Conservation (phyloP, 2,329 filamentous ascomycete genomes). For the Colletotrichum magnum region DNA sequence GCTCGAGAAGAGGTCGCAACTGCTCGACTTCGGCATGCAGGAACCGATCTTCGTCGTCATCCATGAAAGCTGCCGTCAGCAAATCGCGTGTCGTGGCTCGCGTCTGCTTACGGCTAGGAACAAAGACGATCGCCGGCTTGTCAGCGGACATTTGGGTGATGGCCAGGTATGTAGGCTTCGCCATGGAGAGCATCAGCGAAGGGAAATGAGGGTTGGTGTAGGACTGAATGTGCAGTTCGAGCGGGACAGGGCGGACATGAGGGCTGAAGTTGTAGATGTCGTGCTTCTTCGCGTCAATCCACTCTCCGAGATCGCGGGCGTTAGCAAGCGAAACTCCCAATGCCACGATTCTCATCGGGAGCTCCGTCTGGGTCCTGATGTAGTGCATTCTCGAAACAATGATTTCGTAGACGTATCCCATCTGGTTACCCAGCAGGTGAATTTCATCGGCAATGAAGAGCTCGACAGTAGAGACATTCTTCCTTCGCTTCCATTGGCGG, state of each 20-base stretch:
- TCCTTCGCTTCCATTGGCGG: conserved; percentile 94
- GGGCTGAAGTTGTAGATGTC: conserved; percentile 99
- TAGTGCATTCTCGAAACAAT: conserved; percentile 99
- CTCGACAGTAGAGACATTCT: conserved; percentile 92
- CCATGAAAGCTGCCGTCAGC: conserved; percentile 86
- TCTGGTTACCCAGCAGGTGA: conserved; percentile 89
- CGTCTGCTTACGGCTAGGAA: conserved; percentile 94
- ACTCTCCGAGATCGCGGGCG: conserved; percentile 93
- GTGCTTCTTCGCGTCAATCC: conserved; percentile 98
- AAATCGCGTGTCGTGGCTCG: conserved; percentile 89
- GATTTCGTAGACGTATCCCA: conserved; percentile 93
- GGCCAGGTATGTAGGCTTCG: conserved; percentile 90
- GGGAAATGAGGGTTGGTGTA: conserved; percentile 98
- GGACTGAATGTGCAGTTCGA: conserved; percentile 95
- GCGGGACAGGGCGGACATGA: conserved; percentile 86
- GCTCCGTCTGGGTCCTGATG: conserved; percentile 89
- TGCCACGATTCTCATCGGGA: conserved; percentile 87
- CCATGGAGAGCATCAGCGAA: conserved; percentile 98
- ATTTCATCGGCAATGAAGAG: conserved; percentile 96
- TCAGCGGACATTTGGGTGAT: conserved; percentile 90
- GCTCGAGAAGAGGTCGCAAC: conserved; percentile 84
- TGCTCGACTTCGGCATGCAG: conserved; percentile 87
- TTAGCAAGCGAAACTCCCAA: conserved; percentile 94
- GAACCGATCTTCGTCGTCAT: conserved; percentile 95
- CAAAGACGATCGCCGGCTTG: conserved; percentile 92